These are phyloP conservation scores for Populus tremula DNA, from an alignment of 345 rosid species.

Conservation along the genomic window DNA sequence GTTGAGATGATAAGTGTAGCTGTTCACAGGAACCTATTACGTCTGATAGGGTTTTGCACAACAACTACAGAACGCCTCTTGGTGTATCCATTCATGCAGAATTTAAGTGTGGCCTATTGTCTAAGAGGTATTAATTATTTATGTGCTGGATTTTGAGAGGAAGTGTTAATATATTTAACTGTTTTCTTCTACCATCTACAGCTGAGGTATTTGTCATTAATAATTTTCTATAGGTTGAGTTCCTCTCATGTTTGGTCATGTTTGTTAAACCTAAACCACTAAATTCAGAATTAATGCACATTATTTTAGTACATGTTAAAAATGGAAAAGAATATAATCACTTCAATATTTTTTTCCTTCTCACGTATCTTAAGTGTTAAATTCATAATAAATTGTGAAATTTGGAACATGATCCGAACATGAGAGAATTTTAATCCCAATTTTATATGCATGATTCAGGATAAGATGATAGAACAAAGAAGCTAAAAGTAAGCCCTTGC, in stretches of 20 bases:
- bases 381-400: neutral
- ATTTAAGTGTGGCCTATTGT: constrained; percentile 83
- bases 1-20: constrained; percentile 98
- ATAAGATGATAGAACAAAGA: neutral
- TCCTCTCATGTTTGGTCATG: neutral
- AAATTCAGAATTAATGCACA: neutral
- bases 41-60: constrained; percentile 91
- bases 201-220: neutral
- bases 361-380: neutral
- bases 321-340: no score
- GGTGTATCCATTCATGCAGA: constrained; percentile 94
- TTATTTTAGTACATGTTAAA: no score
- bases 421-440: neutral
- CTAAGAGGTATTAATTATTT: constrained; percentile 59
- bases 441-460: neutral
- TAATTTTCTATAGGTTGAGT: no score
- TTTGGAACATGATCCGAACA: neutral
- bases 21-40: constrained; percentile 81
- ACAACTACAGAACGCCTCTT: constrained; percentile 86
- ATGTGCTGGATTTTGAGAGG: neutral
- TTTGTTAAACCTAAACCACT: neutral
- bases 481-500: neutral
- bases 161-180: neutral
- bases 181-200: neutral
- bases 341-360: neutral